Percentiles rank a stretch among this genome's conserved stretches.
These are phyloP conservation scores for Blastocystis sp. DNA, from an alignment of 352 stramenopile genomes.

Conservation along the genomic window DNA sequence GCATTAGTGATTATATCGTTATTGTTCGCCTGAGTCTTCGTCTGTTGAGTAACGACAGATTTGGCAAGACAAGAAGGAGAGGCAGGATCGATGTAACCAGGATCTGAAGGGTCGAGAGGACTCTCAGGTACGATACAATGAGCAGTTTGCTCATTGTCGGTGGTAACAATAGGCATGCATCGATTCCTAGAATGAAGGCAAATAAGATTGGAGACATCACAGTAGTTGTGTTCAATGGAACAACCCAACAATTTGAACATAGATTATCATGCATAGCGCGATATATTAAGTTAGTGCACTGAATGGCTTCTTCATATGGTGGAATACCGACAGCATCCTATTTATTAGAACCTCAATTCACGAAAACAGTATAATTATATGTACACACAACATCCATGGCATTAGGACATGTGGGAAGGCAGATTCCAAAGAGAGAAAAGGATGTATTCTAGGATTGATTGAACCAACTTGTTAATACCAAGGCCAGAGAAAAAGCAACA, in stretches of 20 bases:
- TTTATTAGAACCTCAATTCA: background rate
- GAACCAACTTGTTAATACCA: constrained; percentile 65
- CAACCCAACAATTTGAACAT: constrained; percentile 56
- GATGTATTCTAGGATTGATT: constrained; percentile 65
- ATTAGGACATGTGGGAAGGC: constrained; percentile 65
- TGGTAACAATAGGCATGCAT: constrained; percentile 32
- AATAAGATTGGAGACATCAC: background rate
- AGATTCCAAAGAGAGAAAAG: constrained; percentile 74
- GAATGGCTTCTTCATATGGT: constrained; percentile 27
- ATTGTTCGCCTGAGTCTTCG: too few relatives aligned
- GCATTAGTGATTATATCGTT: constrained; percentile 71
- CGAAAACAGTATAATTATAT: constrained; percentile 69
- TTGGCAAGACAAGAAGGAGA: constrained; percentile 73
- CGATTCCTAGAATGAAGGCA: constrained; percentile 13
- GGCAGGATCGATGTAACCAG: constrained; percentile 68
- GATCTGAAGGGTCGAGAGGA: constrained; percentile 71
- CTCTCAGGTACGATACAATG: constrained; percentile 69
- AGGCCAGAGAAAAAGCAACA: constrained; percentile 70
- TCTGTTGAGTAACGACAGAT: constrained; percentile 71
- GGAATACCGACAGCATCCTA: background rate
- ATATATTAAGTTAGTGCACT: background rate
- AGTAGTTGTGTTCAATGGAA: constrained; percentile 49
- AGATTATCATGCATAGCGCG: background rate
- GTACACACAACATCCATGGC: constrained; percentile 73
- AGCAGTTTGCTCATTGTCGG: background rate